Base-by-base conservation (phyloP, 23 red algal species). In the Gracilaria caudata region DNA sequence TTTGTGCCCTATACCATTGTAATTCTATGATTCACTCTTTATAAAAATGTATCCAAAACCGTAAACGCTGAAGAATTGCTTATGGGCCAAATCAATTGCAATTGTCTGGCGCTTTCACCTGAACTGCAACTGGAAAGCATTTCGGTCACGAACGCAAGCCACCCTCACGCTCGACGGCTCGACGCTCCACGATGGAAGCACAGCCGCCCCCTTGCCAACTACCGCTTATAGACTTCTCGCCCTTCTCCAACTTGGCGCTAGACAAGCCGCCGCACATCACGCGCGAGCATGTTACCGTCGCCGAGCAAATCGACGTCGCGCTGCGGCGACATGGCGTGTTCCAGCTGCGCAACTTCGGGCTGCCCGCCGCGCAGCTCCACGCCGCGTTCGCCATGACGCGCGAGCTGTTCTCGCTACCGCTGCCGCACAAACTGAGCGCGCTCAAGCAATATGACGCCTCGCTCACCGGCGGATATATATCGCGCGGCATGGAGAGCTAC, bases 261-360 rank as follows among this genome's bases (percentile, higher is more conserved):
- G 68, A 73, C 37, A 11, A 4, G 68, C 36, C 68, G 37, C 35
- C 39, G 37, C 68, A 7, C 16, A 17, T 21, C 68, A 30, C 12
- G 28, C 13, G n/a, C 9, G 30, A 11, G 57, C 80, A 66, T 57
- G 26, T 36, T 37, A 9, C 45, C 21, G 47, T 24, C 38, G 81
- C 81, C 24, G 40, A 17, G 46, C 58, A 33, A 12, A 68, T 85
- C 37, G 64, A 85, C 39, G 43, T 16, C 21, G 64, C 61, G 35
- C 41, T 85, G 43, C 59, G 59, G 10, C 40, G 20, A 1, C 81
- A 85, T 24, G 81, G 81, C 25, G 61, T 73, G 32, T 58, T 85
- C 33, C 30, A 25, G 9, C 64, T 73, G 35, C 17, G 36, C 41
- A 85, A 85, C 81, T 10, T 85, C 24, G 55, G 55, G 45, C 46